A percentile compares a stretch with the other conserved stretches of the same genome.
phyloP scores from a whole-genome alignment of 139 green algal species.

The Pseudopediastrum boryanum region DNA sequence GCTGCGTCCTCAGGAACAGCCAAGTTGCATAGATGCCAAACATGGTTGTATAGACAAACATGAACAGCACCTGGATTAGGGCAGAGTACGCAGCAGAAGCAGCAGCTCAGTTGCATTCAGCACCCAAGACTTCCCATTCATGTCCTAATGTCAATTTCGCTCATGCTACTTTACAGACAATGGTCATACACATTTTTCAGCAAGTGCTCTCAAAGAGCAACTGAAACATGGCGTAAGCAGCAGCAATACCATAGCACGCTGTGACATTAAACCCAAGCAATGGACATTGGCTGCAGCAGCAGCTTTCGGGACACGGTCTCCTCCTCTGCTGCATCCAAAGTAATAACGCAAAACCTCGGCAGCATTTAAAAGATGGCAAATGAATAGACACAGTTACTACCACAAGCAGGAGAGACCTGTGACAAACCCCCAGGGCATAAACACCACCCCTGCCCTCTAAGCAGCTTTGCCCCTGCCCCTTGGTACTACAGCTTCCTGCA shows the following conservation, averaged over 20 bases:
- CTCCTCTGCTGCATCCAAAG: too few species aligned
- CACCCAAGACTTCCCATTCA: background rate
- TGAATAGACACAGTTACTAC: too few species aligned
- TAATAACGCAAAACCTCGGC: too few species aligned
- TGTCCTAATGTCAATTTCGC: background rate
- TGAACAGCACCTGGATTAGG: conserved; percentile 51
- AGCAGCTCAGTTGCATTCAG: background rate
- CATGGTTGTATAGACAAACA: conserved; percentile 73
- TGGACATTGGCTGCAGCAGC: too few species aligned
- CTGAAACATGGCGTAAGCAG: background rate
- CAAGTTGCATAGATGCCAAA: conserved; percentile 79
- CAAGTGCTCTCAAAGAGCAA: background rate
- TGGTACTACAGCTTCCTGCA: too few species aligned
- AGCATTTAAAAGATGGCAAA: too few species aligned
- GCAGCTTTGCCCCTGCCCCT: too few species aligned
- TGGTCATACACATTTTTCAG: background rate
- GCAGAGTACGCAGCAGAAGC: background rate
- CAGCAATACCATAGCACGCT: background rate
- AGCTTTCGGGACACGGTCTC: too few species aligned
- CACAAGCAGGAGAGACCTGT: too few species aligned
- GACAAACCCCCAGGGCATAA: too few species aligned
- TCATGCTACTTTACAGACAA: background rate
- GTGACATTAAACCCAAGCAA: too few species aligned
- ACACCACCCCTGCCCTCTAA: too few species aligned
- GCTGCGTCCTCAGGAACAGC: conserved; percentile 62